Evolutionary conservation across 371 early-diverging fungal genomes (phyloP).

Genomic region (Pancytospora epiphaga): DNA sequence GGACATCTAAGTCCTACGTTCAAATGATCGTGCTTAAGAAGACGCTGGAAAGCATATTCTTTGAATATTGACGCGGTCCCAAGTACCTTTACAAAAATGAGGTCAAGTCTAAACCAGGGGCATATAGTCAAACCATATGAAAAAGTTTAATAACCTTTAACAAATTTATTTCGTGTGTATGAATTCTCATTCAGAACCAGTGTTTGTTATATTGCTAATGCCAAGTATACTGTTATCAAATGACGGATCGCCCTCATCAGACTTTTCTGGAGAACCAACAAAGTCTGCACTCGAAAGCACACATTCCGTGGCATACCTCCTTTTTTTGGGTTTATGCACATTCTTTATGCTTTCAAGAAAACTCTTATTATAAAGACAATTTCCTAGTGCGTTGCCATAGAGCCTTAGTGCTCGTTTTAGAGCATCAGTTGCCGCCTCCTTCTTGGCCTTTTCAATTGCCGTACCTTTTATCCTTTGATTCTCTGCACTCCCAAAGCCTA

Average conservation of each 20-base stretch:
- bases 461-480: conserved; percentile 69
- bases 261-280: neutral
- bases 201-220: too few relatives aligned
- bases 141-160: too few relatives aligned
- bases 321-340: conserved; percentile 23
- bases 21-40: too few relatives aligned
- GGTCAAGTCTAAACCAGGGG: too few relatives aligned
- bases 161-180: too few relatives aligned
- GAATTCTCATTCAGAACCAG: too few relatives aligned
- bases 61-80: too few relatives aligned
- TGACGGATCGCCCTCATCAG: neutral
- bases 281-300: neutral
- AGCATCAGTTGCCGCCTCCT: conserved; percentile 88
- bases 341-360: conserved; percentile 64
- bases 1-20: too few relatives aligned
- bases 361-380: conserved; percentile 81
- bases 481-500: conserved; percentile 75
- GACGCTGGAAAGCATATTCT: too few relatives aligned
- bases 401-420: conserved; percentile 76
- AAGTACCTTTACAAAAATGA: too few relatives aligned
- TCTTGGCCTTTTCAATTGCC: conserved; percentile 83
- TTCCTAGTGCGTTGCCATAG: conserved; percentile 85
- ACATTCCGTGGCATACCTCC: conserved; percentile 4
- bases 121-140: too few relatives aligned
- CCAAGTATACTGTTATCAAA: neutral